Evolutionary conservation across 208 protist genomes (phyloP).

Genomic region (Crithidia mellificae): DNA sequence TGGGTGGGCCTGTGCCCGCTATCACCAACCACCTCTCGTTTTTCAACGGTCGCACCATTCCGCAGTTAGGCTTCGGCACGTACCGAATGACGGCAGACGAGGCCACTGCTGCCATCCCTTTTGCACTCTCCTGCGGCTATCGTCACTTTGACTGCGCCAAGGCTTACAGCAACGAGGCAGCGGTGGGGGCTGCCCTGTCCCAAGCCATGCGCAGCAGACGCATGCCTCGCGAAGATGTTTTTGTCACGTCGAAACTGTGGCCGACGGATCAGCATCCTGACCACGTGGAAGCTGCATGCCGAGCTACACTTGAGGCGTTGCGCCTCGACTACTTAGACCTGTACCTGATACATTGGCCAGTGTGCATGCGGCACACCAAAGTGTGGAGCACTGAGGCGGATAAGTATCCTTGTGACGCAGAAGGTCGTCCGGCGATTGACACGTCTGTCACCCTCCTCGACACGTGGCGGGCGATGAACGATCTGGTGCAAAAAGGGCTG

Average conservation of each 20-base stretch:
- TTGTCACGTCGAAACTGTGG: conserved; percentile 95
- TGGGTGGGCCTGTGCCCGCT: conserved; percentile 23
- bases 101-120: conserved; percentile 51
- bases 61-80: conserved; percentile 89
- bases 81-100: conserved; percentile 67
- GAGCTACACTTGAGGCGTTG: conserved; percentile 76
- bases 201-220: conserved; percentile 40
- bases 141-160: conserved; percentile 91
- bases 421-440: conserved; percentile 54
- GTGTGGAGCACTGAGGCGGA: conserved; percentile 56
- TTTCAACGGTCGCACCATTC: conserved; percentile 65
- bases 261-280: conserved; percentile 92
- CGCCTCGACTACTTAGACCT: conserved; percentile 91
- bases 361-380: conserved; percentile 70
- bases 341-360: conserved; percentile 94
- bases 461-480: conserved; percentile 89
- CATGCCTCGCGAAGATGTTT: conserved; percentile 89
- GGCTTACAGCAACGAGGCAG: conserved; percentile 91
- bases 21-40: conserved; percentile 43
- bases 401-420: conserved; percentile 61
- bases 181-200: conserved; percentile 81
- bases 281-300: conserved; percentile 84
- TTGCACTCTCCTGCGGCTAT: conserved; percentile 79
- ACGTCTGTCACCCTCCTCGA: conserved; percentile 56
- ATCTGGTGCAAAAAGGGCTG: conserved; percentile 81